Base-by-base conservation (phyloP, 306 rosid genomes). In the Castanopsis chinensis region DNA sequence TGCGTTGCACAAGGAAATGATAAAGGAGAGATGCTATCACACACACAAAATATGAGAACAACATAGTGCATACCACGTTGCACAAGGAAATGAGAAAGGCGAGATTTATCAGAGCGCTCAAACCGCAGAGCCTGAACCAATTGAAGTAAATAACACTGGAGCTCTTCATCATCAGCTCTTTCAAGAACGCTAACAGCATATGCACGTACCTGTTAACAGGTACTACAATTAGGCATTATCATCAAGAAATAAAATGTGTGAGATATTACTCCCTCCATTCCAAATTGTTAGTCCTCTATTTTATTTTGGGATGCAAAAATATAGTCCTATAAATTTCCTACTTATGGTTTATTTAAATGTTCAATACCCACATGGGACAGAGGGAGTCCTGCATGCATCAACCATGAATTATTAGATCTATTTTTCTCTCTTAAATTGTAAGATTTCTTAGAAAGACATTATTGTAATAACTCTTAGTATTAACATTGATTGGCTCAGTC, bases 151-250 rank as follows among this genome's bases (percentile, higher is more conserved):
- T 95, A 95, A 84, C 99, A 95, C 25, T 90, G 96, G 56, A 95
- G 99, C 87, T 95, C 99, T 81, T 93, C 98, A 79, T 93, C 98
- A 65, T 95, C 99, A 81, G 99, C 99, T 88, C 97, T 93, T 88
- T 90, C 96, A 87, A 95, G 99, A 80, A 95, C 94, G 78, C 98
- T 91, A 84, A 95, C 99, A 53, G 99, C 99, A 90, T 95, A 95
- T 64, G 98, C 99, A 83, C 99, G 98, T 74, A 95, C 99, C 99
- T 95, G 87, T 78, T 69, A 87, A 74, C 57, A 32, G 28, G 74
- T 25, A 75, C 60, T 70, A 69, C 28, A 64, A 49, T 37, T 72
- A 64, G 69, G 45, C 79, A 79, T 25, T 27, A 53, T 71, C 30
- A 56, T 81, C 68, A 65, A 79, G 27, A 61, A 51, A 15, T 43